Evolutionary conservation across 345 rosid genomes (phyloP).

Genomic region (Euphorbia tirucalli): DNA sequence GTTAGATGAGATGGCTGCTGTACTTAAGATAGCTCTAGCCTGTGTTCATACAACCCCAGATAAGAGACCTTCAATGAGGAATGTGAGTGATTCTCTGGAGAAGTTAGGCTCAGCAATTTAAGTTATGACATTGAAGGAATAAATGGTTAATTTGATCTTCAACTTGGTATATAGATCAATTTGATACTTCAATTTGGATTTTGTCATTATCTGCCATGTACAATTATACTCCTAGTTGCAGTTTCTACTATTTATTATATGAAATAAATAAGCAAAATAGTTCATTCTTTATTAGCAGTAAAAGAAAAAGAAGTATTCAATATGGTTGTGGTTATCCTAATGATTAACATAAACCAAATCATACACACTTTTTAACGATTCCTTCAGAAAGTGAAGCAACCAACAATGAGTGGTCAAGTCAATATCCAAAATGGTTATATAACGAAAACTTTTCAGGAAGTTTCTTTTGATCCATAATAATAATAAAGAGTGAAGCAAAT

Average conservation of each 20-base stretch:
- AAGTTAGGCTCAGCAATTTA: background rate
- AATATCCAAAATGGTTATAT: background rate
- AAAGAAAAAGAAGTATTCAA: background rate
- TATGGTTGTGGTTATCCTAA: background rate
- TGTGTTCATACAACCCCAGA: constrained; percentile 27
- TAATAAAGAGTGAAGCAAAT: background rate
- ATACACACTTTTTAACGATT: background rate
- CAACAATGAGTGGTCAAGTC: background rate
- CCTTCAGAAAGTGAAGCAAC: background rate
- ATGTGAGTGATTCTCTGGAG: constrained; percentile 22
- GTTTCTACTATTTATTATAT: background rate
- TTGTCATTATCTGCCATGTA: background rate
- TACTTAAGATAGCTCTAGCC: constrained; percentile 22
- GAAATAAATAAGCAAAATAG: background rate
- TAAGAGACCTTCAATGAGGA: constrained; percentile 31
- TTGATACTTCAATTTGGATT: too few species aligned
- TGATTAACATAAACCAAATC: background rate
- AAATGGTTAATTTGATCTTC: too few species aligned
- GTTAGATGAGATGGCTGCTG: constrained; percentile 21
- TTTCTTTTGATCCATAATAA: background rate
- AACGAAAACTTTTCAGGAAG: background rate
- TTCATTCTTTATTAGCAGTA: background rate
- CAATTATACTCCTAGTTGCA: background rate
- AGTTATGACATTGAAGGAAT: too few species aligned
- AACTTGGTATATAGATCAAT: too few species aligned